These are phyloP conservation scores for Hordeum vulgare DNA, from an alignment of 176 grass and related monocot species.

Conservation along the genomic window DNA sequence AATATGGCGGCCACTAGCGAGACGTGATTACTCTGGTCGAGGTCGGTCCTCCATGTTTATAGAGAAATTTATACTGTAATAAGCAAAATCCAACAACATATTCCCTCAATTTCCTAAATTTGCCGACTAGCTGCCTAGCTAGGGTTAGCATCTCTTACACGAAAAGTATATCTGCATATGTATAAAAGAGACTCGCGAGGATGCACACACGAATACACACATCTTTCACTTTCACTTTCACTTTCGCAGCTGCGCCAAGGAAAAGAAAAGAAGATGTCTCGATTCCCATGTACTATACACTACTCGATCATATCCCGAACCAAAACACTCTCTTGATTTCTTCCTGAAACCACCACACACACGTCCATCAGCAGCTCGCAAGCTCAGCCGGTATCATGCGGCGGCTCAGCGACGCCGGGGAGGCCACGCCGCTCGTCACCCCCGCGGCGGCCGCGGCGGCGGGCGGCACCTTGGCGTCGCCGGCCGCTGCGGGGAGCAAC, in stretches of 20 bases:
- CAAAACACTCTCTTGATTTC: background rate
- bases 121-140: background rate
- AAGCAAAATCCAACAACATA: background rate
- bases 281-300: slow-evolving; percentile 6
- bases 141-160: background rate
- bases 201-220: background rate
- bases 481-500: background rate
- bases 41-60: background rate
- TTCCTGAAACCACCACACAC: slow-evolving; percentile 2
- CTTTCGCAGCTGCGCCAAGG: background rate
- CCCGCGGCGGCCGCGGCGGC: background rate
- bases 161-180: background rate
- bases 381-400: slow-evolving; percentile 4
- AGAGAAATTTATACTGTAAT: background rate
- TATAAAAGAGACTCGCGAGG: background rate
- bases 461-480: background rate
- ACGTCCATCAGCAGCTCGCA: background rate
- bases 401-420: background rate
- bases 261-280: background rate
- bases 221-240: background rate
- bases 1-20: too few species aligned
- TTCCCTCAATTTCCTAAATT: background rate
- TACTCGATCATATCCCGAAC: background rate
- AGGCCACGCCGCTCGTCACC: slow-evolving; percentile 16
- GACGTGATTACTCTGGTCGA: too few species aligned